Percentiles rank a stretch among this genome's conserved stretches.
Evolutionary conservation across 805 yeast genomes (phyloP).

Genomic region (Cyberlindnera petersonii): DNA sequence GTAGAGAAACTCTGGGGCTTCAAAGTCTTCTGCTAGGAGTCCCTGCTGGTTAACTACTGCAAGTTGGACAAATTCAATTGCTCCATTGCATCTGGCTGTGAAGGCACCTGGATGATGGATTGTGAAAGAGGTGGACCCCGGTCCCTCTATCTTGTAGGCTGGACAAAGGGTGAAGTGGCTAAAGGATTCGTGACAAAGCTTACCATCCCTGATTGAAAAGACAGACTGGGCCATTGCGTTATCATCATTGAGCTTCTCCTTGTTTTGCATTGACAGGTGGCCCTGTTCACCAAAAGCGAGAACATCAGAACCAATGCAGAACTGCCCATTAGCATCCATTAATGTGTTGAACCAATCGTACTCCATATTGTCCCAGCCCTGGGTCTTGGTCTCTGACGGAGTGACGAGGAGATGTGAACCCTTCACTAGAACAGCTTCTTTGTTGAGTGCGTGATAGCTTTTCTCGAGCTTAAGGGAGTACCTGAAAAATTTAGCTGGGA

Average conservation of each 20-base stretch:
- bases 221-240: constrained; percentile 3
- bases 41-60: constrained; percentile 16
- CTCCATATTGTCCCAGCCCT: background rate
- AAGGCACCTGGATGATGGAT: constrained; percentile 10
- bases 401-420: constrained; percentile 1
- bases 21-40: constrained; percentile 12
- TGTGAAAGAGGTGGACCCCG: constrained; percentile 4
- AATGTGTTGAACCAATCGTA: constrained; percentile 2
- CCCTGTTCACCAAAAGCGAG: background rate
- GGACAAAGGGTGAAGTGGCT: constrained; percentile 16
- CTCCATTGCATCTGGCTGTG: constrained; percentile 5
- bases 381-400: background rate
- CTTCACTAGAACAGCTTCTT: constrained; percentile 5
- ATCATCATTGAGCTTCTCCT: background rate
- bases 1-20: constrained; percentile 20
- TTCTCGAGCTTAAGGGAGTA: constrained; percentile 10
- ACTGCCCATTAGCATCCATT: constrained; percentile 2
- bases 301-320: background rate
- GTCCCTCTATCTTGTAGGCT: background rate
- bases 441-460: constrained; percentile 10
- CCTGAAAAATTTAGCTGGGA: constrained; percentile 10
- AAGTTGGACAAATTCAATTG: constrained; percentile 9
- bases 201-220: constrained; percentile 22
- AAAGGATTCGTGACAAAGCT: constrained; percentile 9
- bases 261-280: background rate